These are phyloP conservation scores for Rhizopogon hawkerae DNA, from an alignment of 1,284 basidiomycete genomes.

Conservation along the genomic window DNA sequence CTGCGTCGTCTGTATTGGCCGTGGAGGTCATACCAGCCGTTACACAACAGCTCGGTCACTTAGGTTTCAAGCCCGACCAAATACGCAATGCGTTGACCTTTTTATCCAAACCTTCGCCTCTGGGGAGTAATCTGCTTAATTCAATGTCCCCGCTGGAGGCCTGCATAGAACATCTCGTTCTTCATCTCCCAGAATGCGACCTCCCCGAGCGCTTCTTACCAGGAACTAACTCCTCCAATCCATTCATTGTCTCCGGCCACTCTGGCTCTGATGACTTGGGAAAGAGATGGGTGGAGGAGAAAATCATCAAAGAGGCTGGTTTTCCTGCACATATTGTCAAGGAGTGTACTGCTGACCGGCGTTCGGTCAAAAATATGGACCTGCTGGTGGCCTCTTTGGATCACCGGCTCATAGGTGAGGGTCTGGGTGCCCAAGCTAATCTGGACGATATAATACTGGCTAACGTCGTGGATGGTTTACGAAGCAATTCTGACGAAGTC, in stretches of 20 bases:
- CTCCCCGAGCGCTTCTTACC: conserved; percentile 59
- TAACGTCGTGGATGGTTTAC: conserved; percentile 10
- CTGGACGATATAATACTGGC: conserved; percentile 6
- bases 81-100: conserved; percentile 41
- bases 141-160: conserved; percentile 52
- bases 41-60: conserved; percentile 37
- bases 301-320: conserved; percentile 76
- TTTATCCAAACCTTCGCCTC: conserved; percentile 43
- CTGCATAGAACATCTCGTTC: conserved; percentile 66
- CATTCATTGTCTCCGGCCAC: conserved; percentile 58
- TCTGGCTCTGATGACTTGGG: conserved; percentile 58
- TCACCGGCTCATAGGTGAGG: conserved; percentile 39
- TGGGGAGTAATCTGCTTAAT: conserved; percentile 44
- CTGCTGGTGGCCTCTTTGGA: conserved; percentile 44
- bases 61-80: conserved; percentile 54
- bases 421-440: conserved; percentile 19
- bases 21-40: conserved; percentile 36
- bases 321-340: conserved; percentile 72
- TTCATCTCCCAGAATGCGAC: conserved; percentile 74
- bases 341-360: conserved; percentile 36
- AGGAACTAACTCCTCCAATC: conserved; percentile 55
- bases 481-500: conserved; percentile 45
- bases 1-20: conserved; percentile 37
- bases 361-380: conserved; percentile 39
- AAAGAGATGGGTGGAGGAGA: conserved; percentile 76